phyloP scores from a whole-genome alignment of 2,329 filamentous ascomycete genomes.

The Diplodia sapinea region DNA sequence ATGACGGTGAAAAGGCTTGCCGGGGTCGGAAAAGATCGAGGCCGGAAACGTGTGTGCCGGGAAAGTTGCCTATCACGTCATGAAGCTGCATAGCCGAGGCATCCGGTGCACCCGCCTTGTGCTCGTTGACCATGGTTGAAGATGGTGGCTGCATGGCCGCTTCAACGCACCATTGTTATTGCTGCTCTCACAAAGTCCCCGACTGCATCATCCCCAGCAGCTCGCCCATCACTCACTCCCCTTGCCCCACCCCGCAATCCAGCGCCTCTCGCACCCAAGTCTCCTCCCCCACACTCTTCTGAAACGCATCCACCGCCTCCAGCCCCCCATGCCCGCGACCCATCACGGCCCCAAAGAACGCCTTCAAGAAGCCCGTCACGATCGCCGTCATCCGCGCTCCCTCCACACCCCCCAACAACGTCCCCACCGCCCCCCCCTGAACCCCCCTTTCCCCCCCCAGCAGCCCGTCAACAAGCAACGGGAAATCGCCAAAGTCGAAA shows the following conservation, averaged over 20 bases:
- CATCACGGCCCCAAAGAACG: background rate
- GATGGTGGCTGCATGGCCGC: too few relatives aligned
- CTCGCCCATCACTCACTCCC: too few relatives aligned
- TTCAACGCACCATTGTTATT: too few relatives aligned
- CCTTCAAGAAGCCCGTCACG: background rate
- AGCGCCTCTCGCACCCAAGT: background rate
- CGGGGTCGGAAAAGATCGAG: background rate
- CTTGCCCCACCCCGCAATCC: too few relatives aligned
- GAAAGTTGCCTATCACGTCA: background rate
- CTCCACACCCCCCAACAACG: background rate
- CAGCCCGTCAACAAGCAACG: constrained; percentile 38
- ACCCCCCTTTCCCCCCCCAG: constrained; percentile 19
- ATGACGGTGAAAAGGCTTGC: background rate
- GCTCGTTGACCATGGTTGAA: too few relatives aligned
- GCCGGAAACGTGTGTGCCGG: background rate
- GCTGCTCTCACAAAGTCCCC: too few relatives aligned
- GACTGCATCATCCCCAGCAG: too few relatives aligned
- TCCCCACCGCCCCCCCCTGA: background rate
- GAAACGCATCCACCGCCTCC: background rate
- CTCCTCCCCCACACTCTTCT: background rate
- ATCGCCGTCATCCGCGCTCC: background rate
- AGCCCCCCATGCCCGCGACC: background rate
- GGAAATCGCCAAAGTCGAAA: constrained; percentile 38
- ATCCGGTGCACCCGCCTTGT: background rate
- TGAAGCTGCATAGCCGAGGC: background rate